Evolutionary conservation across 2,329 filamentous ascomycete genomes (phyloP).

Genomic region (Colletotrichum brevisporum): DNA sequence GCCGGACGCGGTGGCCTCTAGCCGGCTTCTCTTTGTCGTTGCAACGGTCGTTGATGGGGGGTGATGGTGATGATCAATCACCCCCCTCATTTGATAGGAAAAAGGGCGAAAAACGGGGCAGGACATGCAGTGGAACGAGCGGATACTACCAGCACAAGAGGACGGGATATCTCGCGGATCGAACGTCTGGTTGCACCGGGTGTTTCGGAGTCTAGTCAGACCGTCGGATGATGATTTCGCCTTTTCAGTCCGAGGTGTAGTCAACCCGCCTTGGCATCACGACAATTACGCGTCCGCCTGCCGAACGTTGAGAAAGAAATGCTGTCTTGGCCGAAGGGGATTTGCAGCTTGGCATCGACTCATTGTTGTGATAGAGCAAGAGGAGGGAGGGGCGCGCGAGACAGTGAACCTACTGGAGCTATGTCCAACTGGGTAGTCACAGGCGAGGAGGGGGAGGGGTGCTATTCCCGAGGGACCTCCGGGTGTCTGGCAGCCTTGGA

Average conservation of each 20-base stretch:
- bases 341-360: conserved; percentile 8
- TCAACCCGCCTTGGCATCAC: conserved; percentile 16
- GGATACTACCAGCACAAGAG: too few species aligned
- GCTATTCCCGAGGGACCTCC: background rate
- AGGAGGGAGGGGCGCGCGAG: background rate
- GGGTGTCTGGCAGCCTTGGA: background rate
- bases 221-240: conserved; percentile 16
- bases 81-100: background rate
- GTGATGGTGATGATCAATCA: background rate
- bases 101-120: background rate
- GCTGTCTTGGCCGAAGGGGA: conserved; percentile 10
- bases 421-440: conserved; percentile 28
- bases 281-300: background rate
- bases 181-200: background rate
- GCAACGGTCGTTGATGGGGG: conserved; percentile 33
- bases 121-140: too few species aligned
- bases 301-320: conserved; percentile 35
- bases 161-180: too few species aligned
- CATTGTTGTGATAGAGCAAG: background rate
- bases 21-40: conserved; percentile 27
- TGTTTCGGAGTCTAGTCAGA: conserved; percentile 17
- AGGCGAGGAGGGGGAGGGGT: conserved; percentile 24
- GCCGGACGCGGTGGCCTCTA: background rate
- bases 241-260: background rate
- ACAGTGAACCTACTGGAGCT: conserved; percentile 15